Percentiles rank a stretch among this genome's conserved stretches.
phyloP scores from a whole-genome alignment of 179 eudicot genomes.

The Beta macrorhiza region DNA sequence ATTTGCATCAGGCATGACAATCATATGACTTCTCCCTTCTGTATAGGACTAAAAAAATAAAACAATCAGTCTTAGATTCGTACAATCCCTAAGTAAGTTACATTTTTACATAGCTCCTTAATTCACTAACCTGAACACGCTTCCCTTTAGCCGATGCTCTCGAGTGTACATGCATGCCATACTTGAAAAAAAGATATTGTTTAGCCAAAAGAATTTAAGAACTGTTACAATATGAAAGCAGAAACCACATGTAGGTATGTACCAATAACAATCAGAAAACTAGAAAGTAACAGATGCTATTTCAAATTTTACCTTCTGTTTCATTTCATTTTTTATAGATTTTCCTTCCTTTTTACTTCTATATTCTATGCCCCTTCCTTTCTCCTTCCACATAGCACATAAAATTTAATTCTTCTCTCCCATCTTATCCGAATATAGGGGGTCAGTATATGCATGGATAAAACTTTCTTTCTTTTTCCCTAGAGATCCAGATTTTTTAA shows the following conservation, averaged over 20 bases:
- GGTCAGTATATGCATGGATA: too few relatives aligned
- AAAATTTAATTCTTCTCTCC: too few relatives aligned
- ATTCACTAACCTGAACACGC: conserved; percentile 70
- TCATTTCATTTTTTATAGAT: too few relatives aligned
- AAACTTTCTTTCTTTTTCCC: too few relatives aligned
- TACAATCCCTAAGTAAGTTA: neutral
- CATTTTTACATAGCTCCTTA: neutral
- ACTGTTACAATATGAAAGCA: neutral
- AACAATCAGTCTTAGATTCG: conserved; percentile 5
- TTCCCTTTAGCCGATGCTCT: conserved; percentile 85
- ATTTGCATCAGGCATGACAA: conserved; percentile 88
- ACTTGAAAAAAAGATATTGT: conserved; percentile 32
- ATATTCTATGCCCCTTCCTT: neutral
- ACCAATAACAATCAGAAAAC: too few relatives aligned
- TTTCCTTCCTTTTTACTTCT: neutral
- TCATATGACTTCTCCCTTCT: conserved; percentile 86
- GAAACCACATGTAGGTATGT: neutral
- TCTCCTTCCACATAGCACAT: neutral
- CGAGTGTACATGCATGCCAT: conserved; percentile 72
- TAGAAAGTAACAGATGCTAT: too few relatives aligned
- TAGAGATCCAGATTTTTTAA: neutral
- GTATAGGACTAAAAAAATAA: conserved; percentile 60
- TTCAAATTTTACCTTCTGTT: too few relatives aligned
- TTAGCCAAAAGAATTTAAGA: neutral
- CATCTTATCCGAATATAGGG: neutral